Percentiles rank a stretch among this genome's conserved stretches.
Conservation (phyloP, 768 basidiomycete species). For the Tephrocybe sp. region DNA sequence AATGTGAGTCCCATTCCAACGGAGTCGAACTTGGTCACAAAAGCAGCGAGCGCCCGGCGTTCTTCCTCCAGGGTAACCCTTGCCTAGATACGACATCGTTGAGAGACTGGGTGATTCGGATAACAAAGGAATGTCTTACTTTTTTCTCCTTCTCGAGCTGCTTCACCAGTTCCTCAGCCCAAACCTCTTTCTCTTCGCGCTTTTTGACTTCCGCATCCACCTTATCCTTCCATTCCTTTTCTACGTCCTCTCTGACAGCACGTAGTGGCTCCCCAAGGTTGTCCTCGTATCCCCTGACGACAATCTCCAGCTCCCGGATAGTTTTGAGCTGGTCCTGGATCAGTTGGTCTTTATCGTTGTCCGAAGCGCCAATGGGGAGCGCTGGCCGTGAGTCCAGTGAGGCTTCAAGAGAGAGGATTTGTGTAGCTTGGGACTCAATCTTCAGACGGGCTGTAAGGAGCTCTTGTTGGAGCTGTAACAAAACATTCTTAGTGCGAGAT, state of each 20-base stretch:
- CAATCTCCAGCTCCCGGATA: conserved; percentile 75
- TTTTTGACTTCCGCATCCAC: conserved; percentile 56
- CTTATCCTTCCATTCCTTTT: conserved; percentile 65
- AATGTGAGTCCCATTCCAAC: conserved; percentile 48
- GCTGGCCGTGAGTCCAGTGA: conserved; percentile 71
- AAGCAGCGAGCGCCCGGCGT: conserved; percentile 71
- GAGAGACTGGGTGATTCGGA: no score
- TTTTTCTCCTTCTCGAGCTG: conserved; percentile 80
- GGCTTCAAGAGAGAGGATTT: conserved; percentile 81
- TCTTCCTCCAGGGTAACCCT: conserved; percentile 72
- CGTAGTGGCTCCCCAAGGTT: conserved; percentile 68
- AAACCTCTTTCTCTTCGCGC: conserved; percentile 67
- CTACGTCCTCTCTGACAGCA: conserved; percentile 68
- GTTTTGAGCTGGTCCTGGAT: conserved; percentile 72
- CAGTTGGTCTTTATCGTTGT: conserved; percentile 72
- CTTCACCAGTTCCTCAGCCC: conserved; percentile 72
- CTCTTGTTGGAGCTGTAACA: conserved; percentile 76
- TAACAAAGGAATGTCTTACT: no score
- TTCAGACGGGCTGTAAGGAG: conserved; percentile 75
- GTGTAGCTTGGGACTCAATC: conserved; percentile 75
- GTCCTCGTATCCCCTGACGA: conserved; percentile 68
- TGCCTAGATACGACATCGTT: conserved; percentile 30
- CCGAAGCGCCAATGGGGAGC: conserved; percentile 60
- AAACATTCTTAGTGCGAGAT: background rate
- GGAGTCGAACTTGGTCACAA: conserved; percentile 81